Conservation (phyloP, 2,329 filamentous ascomycete species). For the Ascochyta fabae region DNA sequence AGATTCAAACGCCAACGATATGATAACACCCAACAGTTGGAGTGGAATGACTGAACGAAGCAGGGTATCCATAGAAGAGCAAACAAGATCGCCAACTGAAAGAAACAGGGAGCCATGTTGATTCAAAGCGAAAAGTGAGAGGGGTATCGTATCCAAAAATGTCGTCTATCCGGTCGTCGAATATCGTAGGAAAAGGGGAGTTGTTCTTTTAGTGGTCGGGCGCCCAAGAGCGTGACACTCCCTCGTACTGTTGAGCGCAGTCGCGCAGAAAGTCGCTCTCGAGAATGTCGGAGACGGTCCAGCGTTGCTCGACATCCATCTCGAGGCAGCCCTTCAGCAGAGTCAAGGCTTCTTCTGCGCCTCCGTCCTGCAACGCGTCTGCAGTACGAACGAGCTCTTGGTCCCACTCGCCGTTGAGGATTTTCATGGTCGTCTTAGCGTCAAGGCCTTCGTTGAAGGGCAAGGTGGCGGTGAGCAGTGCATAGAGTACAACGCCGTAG, state of each 20-base stretch:
- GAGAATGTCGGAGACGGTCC: constrained; percentile 64
- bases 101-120: background rate
- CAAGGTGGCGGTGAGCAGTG: constrained; percentile 65
- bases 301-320: constrained; percentile 61
- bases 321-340: constrained; percentile 66
- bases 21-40: constrained; percentile 6
- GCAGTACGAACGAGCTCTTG: constrained; percentile 56
- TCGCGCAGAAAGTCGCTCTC: constrained; percentile 61
- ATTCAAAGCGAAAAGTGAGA: constrained; percentile 4
- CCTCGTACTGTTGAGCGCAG: constrained; percentile 39
- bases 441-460: constrained; percentile 68
- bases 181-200: background rate
- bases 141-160: constrained; percentile 37
- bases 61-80: constrained; percentile 31
- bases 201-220: constrained; percentile 23
- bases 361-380: constrained; percentile 45
- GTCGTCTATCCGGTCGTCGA: constrained; percentile 5
- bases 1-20: background rate
- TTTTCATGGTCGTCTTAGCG: constrained; percentile 65
- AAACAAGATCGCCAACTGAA: background rate
- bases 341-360: constrained; percentile 58
- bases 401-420: constrained; percentile 66
- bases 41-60: constrained; percentile 18
- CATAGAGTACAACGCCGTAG: constrained; percentile 68
- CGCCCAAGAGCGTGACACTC: constrained; percentile 40